Base-by-base conservation (phyloP, 257 asterid species). In the Salvia hispanica region DNA sequence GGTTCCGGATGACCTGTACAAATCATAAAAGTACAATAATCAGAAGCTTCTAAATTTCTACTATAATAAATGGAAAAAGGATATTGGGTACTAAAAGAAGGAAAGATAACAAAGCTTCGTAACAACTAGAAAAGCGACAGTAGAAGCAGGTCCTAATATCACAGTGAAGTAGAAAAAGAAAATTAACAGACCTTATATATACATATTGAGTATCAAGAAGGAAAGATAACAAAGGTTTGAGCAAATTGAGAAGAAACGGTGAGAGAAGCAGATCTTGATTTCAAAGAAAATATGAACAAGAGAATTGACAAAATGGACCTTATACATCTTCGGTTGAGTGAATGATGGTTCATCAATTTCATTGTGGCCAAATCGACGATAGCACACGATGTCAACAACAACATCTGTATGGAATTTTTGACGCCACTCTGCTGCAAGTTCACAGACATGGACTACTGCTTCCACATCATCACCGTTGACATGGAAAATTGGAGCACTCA, bases 401-500 rank as follows among this genome's bases (percentile, higher is more conserved):
- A 85, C 95, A 70, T 88, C 95, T 2, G 90, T 74, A 44, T 88
- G 90, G 85, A 85, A 88, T 40, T 74, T 81, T 82, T 88, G 90
- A 65, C 95, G 90, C 90, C 90, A 88, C 70, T 85, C 92, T 31
- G 88, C 90, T n/a, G 95, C 95, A 76, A 88, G 92, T 77, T 85
- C 90, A 77, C 88, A 83, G 16, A 64, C 90, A 75, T 85, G 90
- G 65, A 75, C 85, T 66, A 88, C 95, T 15, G 92, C 95, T 72
- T 88, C 95, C 15, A 83, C 86, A 18, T 88, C 95, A 71, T 88
- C 95, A 48, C 92, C 95, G 62, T 88, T 88, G 67, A 88, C 95
- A 78, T 88, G 95, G 74, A 88, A 88, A 79, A 88, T 83, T 13
- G 95, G 95, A 66, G 80, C 81, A 73, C 81, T 74, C 70, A 88